phyloP scores from a whole-genome alignment of 805 yeast genomes.

The Metschnikowia colocasiae region DNA sequence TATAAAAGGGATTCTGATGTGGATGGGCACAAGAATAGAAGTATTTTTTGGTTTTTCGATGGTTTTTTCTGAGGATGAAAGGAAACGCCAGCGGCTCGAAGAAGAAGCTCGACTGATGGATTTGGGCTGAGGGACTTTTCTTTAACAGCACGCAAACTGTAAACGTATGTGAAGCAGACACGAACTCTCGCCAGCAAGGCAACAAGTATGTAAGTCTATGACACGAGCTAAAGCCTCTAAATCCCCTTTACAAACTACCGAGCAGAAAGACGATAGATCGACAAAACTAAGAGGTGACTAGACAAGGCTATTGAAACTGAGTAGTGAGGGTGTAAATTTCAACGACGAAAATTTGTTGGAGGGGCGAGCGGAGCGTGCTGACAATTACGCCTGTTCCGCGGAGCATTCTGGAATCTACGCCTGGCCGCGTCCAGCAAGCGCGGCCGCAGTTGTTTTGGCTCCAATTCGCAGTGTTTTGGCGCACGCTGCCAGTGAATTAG shows the following conservation, averaged over 20 bases:
- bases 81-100: not conserved
- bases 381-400: conserved; percentile 11
- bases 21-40: not conserved
- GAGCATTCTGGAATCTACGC: conserved; percentile 16
- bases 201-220: conserved; percentile 1
- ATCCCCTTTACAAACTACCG: conserved; percentile 11
- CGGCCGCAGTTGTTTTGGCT: not conserved
- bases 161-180: not conserved
- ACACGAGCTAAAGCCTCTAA: conserved; percentile 16
- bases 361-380: conserved; percentile 19
- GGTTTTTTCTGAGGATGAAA: not conserved
- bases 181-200: conserved; percentile 1
- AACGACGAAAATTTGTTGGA: conserved; percentile 17
- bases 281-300: conserved; percentile 7
- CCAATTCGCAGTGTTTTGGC: no score
- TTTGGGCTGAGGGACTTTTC: not conserved
- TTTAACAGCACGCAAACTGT: not conserved
- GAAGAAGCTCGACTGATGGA: not conserved
- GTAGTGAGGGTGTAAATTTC: conserved; percentile 3
- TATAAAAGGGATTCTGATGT: not conserved
- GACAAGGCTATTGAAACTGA: conserved; percentile 15
- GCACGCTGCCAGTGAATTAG: no score
- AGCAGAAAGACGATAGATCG: conserved; percentile 5
- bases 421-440: not conserved
- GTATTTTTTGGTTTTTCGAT: conserved; percentile 4